These are phyloP conservation scores for Herpetospermum pedunculosum DNA, from an alignment of 306 rosid species.

Conservation along the genomic window DNA sequence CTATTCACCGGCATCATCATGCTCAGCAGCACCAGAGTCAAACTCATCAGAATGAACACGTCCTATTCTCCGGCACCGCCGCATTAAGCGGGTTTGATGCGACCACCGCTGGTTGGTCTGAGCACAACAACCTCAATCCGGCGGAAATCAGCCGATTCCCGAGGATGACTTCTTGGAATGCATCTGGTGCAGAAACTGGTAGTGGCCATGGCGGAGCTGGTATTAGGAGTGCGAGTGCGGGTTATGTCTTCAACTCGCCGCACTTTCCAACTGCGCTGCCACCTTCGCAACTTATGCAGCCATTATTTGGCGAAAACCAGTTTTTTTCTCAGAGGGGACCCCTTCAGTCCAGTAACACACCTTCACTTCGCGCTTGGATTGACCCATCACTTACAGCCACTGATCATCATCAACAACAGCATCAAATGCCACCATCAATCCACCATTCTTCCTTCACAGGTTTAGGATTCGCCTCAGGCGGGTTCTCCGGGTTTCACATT, in stretches of 20 bases:
- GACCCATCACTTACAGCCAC: conserved; percentile 34
- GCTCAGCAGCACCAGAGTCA: conserved; percentile 13
- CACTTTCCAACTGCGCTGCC: conserved; percentile 12
- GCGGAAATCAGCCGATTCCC: conserved; percentile 39
- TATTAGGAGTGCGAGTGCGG: conserved; percentile 2
- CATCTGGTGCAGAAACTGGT: conserved; percentile 25
- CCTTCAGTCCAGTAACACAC: conserved; percentile 99
- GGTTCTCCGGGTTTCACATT: conserved; percentile 56
- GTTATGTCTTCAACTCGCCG: conserved; percentile 41
- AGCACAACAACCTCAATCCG: conserved; percentile 32
- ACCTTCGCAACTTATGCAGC: conserved; percentile 21
- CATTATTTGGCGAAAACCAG: conserved; percentile 38
- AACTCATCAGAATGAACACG: conserved; percentile 31
- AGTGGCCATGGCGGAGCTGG: conserved; percentile 15
- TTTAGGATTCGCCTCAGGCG: conserved; percentile 44
- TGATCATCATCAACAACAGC: conserved; percentile 21
- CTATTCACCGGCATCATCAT: conserved; percentile 22
- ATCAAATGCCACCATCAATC: conserved; percentile 37
- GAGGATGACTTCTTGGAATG: conserved; percentile 46
- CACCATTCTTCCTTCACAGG: conserved; percentile 34
- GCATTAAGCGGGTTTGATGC: conserved; percentile 31
- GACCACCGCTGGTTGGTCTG: conserved; percentile 49
- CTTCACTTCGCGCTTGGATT: conserved; percentile 80
- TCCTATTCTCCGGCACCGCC: conserved; percentile 42
- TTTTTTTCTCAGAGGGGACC: conserved; percentile 93